phyloP scores from a whole-genome alignment of 345 rosid genomes.

The Excoecaria cochinchinensis region DNA sequence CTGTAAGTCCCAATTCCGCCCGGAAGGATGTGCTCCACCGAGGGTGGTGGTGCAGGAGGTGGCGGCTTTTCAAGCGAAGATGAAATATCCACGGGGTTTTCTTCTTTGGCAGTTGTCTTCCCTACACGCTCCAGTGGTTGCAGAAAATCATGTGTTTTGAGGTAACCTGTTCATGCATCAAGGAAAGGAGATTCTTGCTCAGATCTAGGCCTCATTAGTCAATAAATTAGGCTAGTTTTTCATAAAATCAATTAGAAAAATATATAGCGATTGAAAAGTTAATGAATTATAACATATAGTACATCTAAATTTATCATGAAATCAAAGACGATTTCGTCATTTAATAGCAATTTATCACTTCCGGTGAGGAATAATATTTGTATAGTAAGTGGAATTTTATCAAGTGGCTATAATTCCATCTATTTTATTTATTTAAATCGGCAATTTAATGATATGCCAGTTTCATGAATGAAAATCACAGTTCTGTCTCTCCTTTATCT shows the following conservation, averaged over 20 bases:
- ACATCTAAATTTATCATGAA: neutral
- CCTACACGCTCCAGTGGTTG: constrained; percentile 59
- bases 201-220: neutral
- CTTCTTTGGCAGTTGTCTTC: constrained; percentile 51
- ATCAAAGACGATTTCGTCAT: neutral
- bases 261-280: neutral
- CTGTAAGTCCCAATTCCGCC: constrained; percentile 96
- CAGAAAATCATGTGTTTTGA: constrained; percentile 83
- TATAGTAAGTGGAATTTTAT: neutral
- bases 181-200: neutral
- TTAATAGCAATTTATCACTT: neutral
- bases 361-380: neutral
- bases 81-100: constrained; percentile 36
- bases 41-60: constrained; percentile 51
- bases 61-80: constrained; percentile 53
- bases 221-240: too few relatives aligned
- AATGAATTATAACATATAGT: too few relatives aligned
- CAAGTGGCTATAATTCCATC: too few relatives aligned
- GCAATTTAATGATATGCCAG: neutral
- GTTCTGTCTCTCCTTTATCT: neutral
- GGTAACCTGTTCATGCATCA: constrained; percentile 40
- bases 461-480: neutral
- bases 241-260: too few relatives aligned
- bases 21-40: constrained; percentile 66
- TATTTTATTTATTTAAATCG: neutral